These are phyloP conservation scores for Phytopythium kandeliae DNA, from an alignment of 352 stramenopile species.

Conservation along the genomic window DNA sequence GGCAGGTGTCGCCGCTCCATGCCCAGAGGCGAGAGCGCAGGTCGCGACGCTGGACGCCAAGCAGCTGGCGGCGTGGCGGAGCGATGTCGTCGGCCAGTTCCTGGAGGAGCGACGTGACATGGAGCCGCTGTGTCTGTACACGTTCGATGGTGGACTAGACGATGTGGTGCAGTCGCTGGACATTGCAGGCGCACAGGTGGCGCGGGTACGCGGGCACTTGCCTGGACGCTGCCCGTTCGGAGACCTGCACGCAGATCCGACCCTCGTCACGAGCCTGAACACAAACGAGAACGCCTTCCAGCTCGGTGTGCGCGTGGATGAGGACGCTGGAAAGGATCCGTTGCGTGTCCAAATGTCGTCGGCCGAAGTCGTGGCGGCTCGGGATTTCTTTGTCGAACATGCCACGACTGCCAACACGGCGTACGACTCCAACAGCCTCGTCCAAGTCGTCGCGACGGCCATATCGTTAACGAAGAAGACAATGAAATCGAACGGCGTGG, in stretches of 20 bases:
- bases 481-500: conserved; percentile 23
- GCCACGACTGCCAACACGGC: conserved; percentile 8
- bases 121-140: conserved; percentile 32
- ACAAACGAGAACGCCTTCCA: conserved; percentile 20
- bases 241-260: conserved; percentile 39
- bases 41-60: neutral
- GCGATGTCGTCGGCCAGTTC: conserved; percentile 15
- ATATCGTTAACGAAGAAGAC: neutral
- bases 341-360: conserved; percentile 50
- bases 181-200: neutral
- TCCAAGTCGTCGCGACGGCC: neutral
- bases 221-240: conserved; percentile 48
- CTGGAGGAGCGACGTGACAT: conserved; percentile 13
- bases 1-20: neutral
- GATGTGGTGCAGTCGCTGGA: conserved; percentile 4
- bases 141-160: conserved; percentile 12
- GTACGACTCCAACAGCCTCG: neutral
- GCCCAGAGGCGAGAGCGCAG: neutral
- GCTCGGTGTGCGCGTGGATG: conserved; percentile 34
- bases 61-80: conserved; percentile 3
- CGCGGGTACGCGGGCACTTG: conserved; percentile 1
- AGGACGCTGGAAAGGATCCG: conserved; percentile 19
- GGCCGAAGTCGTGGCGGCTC: conserved; percentile 32
- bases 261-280: conserved; percentile 41
- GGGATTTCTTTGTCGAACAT: conserved; percentile 42